Conservation (phyloP, 225 moss, liverwort and hornwort species). For the Takakia lepidozioides region DNA sequence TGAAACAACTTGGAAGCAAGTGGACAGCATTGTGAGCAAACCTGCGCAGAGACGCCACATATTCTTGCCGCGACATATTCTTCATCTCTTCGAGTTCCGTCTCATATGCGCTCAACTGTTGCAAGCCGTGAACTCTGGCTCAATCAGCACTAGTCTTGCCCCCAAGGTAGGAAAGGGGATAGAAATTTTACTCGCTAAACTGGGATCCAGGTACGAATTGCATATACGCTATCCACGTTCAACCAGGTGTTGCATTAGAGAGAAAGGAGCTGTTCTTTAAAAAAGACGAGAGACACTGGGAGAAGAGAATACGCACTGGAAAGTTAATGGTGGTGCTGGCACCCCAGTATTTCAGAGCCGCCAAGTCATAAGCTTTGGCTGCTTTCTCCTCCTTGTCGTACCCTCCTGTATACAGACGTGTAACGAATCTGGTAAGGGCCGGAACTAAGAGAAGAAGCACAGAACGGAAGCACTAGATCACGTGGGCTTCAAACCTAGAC, state of each 20-base stretch:
- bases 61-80: constrained; percentile 96
- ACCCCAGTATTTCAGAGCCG: no score
- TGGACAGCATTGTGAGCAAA: constrained; percentile 10
- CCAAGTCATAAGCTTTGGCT: constrained; percentile 93
- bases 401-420: constrained; percentile 57
- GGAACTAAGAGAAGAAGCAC: background rate
- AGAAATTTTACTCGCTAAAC: no score
- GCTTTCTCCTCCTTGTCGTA: constrained; percentile 99
- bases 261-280: no score
- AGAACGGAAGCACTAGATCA: background rate
- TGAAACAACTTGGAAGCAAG: no score
- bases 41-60: constrained; percentile 98
- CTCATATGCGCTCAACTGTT: constrained; percentile 71
- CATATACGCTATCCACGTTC: no score
- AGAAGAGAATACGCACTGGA: constrained; percentile 45
- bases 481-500: background rate
- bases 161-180: no score
- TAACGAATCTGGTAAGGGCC: background rate
- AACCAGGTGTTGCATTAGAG: no score
- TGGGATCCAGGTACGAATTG: no score
- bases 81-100: constrained; percentile 99
- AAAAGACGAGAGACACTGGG: background rate
- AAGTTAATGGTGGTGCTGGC: constrained; percentile 96
- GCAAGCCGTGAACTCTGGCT: no score
- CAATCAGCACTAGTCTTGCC: no score